A percentile compares a stretch with the other conserved stretches of the same genome.
Evolutionary conservation across 768 basidiomycete genomes (phyloP).

Genomic region (Rossbeevera mucosa): DNA sequence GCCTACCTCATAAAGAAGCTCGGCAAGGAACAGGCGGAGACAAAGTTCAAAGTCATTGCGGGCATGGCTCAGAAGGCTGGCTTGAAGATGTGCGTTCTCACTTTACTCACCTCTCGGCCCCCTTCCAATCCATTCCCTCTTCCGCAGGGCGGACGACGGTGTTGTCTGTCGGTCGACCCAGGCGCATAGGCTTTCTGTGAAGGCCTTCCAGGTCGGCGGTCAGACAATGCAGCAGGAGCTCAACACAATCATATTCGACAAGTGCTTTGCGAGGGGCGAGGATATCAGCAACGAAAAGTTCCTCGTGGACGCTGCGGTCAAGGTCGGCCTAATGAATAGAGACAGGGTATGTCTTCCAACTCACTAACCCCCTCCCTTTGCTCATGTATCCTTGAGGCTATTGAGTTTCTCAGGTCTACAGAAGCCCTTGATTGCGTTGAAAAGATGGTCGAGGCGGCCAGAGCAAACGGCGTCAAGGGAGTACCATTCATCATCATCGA

Average conservation of each 20-base stretch:
- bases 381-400: slow-evolving; percentile 27
- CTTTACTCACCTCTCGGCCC: background rate
- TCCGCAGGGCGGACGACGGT: slow-evolving; percentile 35
- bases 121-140: background rate
- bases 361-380: background rate
- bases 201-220: slow-evolving; percentile 41
- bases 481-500: slow-evolving; percentile 51
- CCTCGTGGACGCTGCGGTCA: slow-evolving; percentile 36
- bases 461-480: slow-evolving; percentile 43
- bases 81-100: slow-evolving; percentile 20
- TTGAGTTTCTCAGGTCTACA: slow-evolving; percentile 38
- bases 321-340: slow-evolving; percentile 37
- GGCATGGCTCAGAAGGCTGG: slow-evolving; percentile 30
- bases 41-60: slow-evolving; percentile 22
- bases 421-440: slow-evolving; percentile 39
- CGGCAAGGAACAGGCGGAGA: slow-evolving; percentile 25
- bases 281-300: slow-evolving; percentile 35
- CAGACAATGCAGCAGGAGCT: slow-evolving; percentile 36
- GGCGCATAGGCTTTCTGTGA: slow-evolving; percentile 42
- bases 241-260: slow-evolving; percentile 36
- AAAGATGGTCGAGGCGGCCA: slow-evolving; percentile 37
- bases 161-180: slow-evolving; percentile 36
- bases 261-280: slow-evolving; percentile 36
- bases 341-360: slow-evolving; percentile 29
- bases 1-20: slow-evolving; percentile 24